Conservation (phyloP, 2,329 filamentous ascomycete genomes). For the Claviceps quebecensis region DNA sequence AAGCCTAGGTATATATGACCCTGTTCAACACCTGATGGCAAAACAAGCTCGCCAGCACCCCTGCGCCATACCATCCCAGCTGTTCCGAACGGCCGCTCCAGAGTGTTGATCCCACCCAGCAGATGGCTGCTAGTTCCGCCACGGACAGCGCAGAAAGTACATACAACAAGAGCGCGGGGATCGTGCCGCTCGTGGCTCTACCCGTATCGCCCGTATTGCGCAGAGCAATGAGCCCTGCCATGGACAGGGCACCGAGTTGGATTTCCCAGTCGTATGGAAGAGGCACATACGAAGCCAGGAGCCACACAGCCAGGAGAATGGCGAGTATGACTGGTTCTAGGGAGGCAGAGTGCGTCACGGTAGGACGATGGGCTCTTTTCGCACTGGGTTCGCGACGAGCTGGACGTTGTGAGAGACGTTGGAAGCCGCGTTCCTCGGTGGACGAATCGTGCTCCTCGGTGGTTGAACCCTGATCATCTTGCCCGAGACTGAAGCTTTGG, state of each 20-base stretch:
- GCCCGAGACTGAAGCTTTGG: constrained; percentile 28
- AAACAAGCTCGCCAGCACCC: constrained; percentile 18
- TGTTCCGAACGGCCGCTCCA: constrained; percentile 13
- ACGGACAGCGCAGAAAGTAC: constrained; percentile 16
- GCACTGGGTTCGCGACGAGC: not conserved
- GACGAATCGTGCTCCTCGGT: constrained; percentile 4
- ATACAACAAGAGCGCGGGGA: constrained; percentile 10
- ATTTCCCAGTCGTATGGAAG: constrained; percentile 14
- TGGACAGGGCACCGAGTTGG: constrained; percentile 14
- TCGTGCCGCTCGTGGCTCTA: constrained; percentile 5
- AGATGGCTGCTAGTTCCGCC: constrained; percentile 18
- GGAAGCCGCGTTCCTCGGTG: not conserved
- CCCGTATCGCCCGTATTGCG: constrained; percentile 16
- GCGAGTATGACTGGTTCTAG: constrained; percentile 11
- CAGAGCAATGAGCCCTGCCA: constrained; percentile 17
- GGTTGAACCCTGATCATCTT: constrained; percentile 14
- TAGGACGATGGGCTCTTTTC: not conserved
- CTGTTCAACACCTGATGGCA: constrained; percentile 13
- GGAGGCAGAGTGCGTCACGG: not conserved
- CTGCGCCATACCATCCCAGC: constrained; percentile 15
- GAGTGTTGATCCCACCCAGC: constrained; percentile 19
- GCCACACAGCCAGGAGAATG: constrained; percentile 14
- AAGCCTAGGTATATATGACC: not conserved
- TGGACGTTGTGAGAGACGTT: not conserved
- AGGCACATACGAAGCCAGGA: constrained; percentile 9